Conservation (phyloP, 2,329 filamentous ascomycete genomes). For the Paramyrothecium sp. region DNA sequence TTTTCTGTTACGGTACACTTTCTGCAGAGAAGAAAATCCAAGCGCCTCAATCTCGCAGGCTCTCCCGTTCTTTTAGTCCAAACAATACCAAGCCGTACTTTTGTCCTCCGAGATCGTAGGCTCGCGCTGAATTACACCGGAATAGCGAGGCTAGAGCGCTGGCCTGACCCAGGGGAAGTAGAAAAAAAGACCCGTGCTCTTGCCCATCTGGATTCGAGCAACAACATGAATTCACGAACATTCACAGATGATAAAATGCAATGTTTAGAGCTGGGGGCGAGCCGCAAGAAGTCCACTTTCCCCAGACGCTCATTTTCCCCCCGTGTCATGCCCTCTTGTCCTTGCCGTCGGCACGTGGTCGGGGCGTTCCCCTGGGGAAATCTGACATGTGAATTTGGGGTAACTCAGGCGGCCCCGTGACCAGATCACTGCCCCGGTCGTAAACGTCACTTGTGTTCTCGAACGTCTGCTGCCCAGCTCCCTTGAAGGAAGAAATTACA, state of each 20-base stretch:
- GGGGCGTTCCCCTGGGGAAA: neutral
- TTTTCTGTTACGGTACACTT: too few species aligned
- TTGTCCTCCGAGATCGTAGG: neutral
- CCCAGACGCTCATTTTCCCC: neutral
- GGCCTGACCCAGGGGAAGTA: neutral
- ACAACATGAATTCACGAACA: too few species aligned
- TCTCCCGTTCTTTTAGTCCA: neutral
- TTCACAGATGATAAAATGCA: too few species aligned
- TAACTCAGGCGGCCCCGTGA: neutral
- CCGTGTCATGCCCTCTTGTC: neutral
- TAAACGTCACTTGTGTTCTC: neutral
- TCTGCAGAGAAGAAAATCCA: neutral
- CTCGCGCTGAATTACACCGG: neutral
- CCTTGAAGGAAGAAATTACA: neutral
- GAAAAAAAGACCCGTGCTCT: neutral
- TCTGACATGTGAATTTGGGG: neutral
- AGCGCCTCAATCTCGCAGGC: neutral
- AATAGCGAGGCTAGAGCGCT: neutral
- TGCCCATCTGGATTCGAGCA: too few species aligned
- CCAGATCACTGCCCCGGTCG: neutral
- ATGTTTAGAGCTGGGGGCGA: neutral
- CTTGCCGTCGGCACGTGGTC: neutral
- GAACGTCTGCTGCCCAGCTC: neutral
- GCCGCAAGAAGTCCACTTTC: neutral
- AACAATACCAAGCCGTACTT: too few species aligned